Base-by-base conservation (phyloP, 1,139 yeast genomes). In the Trichomonascaceae sp. region DNA sequence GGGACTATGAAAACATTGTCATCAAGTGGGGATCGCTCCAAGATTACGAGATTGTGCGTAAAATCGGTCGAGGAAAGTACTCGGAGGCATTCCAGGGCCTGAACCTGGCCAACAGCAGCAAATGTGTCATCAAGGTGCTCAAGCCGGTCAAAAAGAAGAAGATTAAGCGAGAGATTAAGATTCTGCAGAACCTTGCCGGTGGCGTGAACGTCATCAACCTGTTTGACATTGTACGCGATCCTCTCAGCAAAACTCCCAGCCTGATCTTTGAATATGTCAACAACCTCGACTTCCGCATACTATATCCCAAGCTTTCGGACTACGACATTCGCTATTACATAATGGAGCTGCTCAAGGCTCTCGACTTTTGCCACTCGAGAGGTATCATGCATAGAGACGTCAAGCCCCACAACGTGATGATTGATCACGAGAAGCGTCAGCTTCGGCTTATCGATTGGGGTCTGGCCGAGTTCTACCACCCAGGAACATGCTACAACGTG, bases 381-480 rank as follows among this genome's bases (percentile, higher is more conserved):
- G 99, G 98, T 28, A 87, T 92, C 43, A 92, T 92, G 82, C 99
- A 92, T 59, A 69, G 99, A 55, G 99, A 92, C 59, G 98, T 92
- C 42, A 92, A 92, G 58, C 98, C 98, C 18, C 97, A 92, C 55
- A 92, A 92, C 53, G 92, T 92, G 31, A 89, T 92, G 96, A 92
- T 92, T 51, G 98, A 92, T 56, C 97, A 89, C 46, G 73, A 73
- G 36, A 67, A 67, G 45, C 71, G 72, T 48, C 64, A 49, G 40
- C 64, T 92, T 45, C 71, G 96, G 44, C 69, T 92, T 43, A 92
- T 92, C 45, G 99, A 92, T 63, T 92, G 98, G 98, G 99, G 99
- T 8, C 66, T 92, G 39, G 98, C 98, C 3, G 99, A 92, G 57
- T 89, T 87, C 53, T 92, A 92, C 56, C 98, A 92, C 54, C 80